Base-by-base conservation (phyloP, 768 basidiomycete species). In the Pleurotus tuber-regium region DNA sequence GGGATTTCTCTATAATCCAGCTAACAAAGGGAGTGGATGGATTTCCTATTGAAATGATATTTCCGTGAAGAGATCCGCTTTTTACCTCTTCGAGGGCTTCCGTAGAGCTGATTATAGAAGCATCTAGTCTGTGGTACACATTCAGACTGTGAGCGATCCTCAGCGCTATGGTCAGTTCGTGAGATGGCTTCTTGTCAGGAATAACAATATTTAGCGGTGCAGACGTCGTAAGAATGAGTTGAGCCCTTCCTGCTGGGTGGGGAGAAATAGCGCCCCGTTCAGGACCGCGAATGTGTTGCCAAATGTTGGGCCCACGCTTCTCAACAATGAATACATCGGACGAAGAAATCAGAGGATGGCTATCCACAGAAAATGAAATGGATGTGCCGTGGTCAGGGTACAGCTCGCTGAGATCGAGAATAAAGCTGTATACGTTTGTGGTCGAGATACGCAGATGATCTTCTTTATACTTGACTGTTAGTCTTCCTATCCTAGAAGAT, bases 121-220 rank as follows among this genome's bases (percentile, higher is more conserved):
- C 64, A 54, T 92, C 90, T 18, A 94, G 63, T 52, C 79, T 75
- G 61, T 90, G 86, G 65, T 86, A 91, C 0, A 80, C 59, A 26
- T 80, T 67, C 14, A 93, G 68, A 54, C 82, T 78, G 61, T 91
- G 82, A 2, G 86, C 82, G 19, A 94, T 67, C 10, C 92, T 75
- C 9, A 76, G 62, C 2, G 88, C 91, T 2, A 83, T 65, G 0
- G 79, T 80, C 7, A 79, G 60, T 25, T 76, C 74, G n/a, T 62
- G 59, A 1, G 61, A 60, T 4, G 53, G 19, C 12, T 55, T 59
- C 3, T 59, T 54, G 8, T 74, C 64, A 7, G 79, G 74, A 18
- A 85, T 66, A 43, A 93, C 73, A 29, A 94, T 67, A 2, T 68
- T 68, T 39, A 93, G 61, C 0, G 84, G 76, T 0, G 70, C 78